A percentile compares a stretch with the other conserved stretches of the same genome.
These are phyloP conservation scores for Lichtheimia ornata DNA, from an alignment of 371 early-diverging fungal species.

Conservation along the genomic window DNA sequence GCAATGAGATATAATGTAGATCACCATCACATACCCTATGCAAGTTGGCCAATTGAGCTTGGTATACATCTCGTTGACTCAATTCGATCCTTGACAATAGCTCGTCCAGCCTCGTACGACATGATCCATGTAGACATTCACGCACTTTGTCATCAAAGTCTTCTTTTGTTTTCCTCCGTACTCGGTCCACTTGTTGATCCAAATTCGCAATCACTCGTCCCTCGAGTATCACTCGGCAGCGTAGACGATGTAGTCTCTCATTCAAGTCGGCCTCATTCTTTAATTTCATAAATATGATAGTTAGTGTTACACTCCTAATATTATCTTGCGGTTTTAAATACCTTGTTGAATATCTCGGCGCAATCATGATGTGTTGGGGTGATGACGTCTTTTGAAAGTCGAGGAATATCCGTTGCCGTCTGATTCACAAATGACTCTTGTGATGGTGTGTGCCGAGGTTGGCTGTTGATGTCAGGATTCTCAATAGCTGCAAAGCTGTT, in stretches of 20 bases:
- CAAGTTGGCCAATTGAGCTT: background rate
- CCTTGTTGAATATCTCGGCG: no score
- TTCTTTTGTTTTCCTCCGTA: background rate
- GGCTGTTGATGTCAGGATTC: no score
- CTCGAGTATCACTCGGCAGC: background rate
- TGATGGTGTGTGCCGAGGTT: no score
- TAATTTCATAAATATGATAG: no score
- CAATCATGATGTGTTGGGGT: no score
- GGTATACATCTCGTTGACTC: background rate
- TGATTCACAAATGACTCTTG: no score
- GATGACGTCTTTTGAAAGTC: no score
- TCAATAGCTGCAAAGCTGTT: no score
- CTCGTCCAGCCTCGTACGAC: background rate
- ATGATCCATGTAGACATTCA: background rate
- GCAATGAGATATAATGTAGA: no score
- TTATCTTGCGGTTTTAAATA: no score
- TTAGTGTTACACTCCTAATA: no score
- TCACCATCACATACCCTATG: background rate
- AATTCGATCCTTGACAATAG: background rate
- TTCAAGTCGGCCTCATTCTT: background rate
- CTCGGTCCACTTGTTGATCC: background rate
- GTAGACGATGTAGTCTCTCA: background rate
- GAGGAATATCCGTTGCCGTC: no score
- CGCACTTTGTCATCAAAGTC: background rate
- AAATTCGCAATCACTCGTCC: constrained; percentile 1